phyloP scores from a whole-genome alignment of 106 monocot genomes.

The Dendrobium officinale region DNA sequence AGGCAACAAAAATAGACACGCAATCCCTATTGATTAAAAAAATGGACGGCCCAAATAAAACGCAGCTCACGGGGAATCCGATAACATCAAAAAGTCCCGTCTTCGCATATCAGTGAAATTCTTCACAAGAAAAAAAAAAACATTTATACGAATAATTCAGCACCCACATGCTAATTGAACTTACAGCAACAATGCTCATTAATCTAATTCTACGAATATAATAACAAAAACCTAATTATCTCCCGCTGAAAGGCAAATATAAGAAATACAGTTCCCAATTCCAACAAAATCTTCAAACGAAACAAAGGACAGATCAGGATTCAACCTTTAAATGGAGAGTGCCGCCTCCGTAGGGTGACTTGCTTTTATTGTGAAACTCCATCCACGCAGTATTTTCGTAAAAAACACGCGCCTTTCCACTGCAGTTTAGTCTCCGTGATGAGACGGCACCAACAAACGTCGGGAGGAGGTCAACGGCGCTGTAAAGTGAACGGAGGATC shows the following conservation, averaged over 20 bases:
- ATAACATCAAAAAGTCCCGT: neutral
- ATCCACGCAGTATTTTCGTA: constrained; percentile 51
- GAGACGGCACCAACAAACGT: constrained; percentile 26
- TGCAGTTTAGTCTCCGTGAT: constrained; percentile 16
- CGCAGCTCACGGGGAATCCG: neutral
- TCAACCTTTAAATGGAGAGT: constrained; percentile 51
- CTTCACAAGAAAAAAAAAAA: neutral
- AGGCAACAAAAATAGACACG: neutral
- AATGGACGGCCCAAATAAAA: neutral
- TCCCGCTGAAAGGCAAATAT: neutral
- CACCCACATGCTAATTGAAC: neutral
- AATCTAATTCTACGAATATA: neutral
- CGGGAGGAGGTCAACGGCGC: constrained; percentile 33
- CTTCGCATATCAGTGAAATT: neutral
- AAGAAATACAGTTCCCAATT: neutral
- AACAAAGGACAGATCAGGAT: neutral
- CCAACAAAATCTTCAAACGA: neutral
- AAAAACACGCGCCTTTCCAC: constrained; percentile 70
- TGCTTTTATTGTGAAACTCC: constrained; percentile 56
- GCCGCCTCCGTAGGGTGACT: constrained; percentile 41
- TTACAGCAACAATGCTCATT: neutral
- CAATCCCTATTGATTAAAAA: neutral
- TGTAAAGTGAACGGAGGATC: constrained; percentile 18
- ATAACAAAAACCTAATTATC: neutral
- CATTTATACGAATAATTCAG: neutral